Evolutionary conservation across 306 rosid species (phyloP).

Genomic region (Dryas drummondii): DNA sequence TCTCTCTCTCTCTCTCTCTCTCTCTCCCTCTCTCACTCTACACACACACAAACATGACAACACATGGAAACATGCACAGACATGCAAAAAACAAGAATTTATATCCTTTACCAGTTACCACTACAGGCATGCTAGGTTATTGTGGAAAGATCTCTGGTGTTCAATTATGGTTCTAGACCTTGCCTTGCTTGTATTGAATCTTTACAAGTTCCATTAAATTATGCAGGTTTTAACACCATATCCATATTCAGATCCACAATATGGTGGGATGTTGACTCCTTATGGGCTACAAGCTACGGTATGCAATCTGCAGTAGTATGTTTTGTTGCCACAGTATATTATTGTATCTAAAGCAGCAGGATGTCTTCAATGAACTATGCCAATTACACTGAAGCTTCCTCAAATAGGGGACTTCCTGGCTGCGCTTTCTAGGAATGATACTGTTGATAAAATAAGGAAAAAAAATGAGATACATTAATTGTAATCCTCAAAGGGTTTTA

Average conservation of each 20-base stretch:
- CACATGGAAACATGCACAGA: background rate
- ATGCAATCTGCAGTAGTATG: conserved; percentile 23
- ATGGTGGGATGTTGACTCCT: conserved; percentile 48
- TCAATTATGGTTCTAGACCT: conserved; percentile 19
- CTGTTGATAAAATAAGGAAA: background rate
- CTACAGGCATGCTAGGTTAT: conserved; percentile 5
- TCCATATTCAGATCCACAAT: conserved; percentile 65
- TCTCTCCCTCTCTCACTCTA: background rate
- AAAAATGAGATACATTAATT: background rate
- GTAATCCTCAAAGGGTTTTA: background rate
- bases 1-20: conserved; percentile 3
- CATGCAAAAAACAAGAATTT: conserved; percentile 5
- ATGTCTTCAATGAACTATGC: conserved; percentile 4
- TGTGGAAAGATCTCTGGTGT: background rate
- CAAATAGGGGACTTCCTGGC: background rate
- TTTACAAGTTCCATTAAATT: conserved; percentile 27
- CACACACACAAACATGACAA: background rate
- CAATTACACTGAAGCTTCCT: background rate
- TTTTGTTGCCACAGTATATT: background rate
- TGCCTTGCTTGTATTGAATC: background rate
- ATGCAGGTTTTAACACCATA: conserved; percentile 68
- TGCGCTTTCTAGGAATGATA: background rate
- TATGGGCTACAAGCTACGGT: conserved; percentile 64
- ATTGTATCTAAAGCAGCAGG: background rate
- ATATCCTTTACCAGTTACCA: background rate